Percentiles rank a stretch among this genome's conserved stretches.
Evolutionary conservation across 345 rosid genomes (phyloP).

Genomic region (Hibiscus syriacus): DNA sequence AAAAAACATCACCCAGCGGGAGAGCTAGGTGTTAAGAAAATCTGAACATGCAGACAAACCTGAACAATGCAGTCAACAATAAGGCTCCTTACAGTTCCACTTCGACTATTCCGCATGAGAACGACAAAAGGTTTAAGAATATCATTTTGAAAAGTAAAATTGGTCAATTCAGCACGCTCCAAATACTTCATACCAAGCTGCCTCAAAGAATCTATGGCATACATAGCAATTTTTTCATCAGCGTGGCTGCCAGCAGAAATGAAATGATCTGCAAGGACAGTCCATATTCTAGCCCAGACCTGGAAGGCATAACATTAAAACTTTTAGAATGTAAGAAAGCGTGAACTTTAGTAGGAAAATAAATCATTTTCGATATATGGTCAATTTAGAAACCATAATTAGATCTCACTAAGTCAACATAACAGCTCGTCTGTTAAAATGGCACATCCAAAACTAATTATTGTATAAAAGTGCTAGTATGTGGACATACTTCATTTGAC

Average conservation of each 20-base stretch:
- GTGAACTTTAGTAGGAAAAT: neutral
- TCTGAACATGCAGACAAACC: slow-evolving; percentile 26
- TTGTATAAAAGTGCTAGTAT: neutral
- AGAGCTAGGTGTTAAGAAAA: slow-evolving; percentile 5
- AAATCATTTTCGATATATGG: neutral
- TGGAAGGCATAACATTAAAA: slow-evolving; percentile 22
- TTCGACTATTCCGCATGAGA: slow-evolving; percentile 61
- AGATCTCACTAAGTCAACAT: neutral
- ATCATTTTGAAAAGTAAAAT: slow-evolving; percentile 78
- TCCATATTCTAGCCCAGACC: slow-evolving; percentile 87
- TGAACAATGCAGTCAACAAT: slow-evolving; percentile 77
- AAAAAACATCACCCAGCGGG: neutral
- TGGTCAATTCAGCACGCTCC: slow-evolving; percentile 66
- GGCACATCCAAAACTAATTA: neutral
- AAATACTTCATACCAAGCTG: slow-evolving; percentile 75
- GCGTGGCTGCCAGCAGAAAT: slow-evolving; percentile 73
- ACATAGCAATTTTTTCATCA: slow-evolving; percentile 72
- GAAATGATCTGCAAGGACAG: slow-evolving; percentile 71
- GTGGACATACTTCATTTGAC: too few relatives aligned
- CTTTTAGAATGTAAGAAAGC: neutral
- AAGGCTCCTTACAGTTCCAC: slow-evolving; percentile 54
- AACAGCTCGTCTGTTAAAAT: slow-evolving; percentile 2
- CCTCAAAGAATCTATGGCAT: slow-evolving; percentile 69
- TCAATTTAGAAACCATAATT: neutral
- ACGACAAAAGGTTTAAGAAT: slow-evolving; percentile 76